Evolutionary conservation across 2,329 filamentous ascomycete species (phyloP).

Genomic region (Colletotrichum sp.): DNA sequence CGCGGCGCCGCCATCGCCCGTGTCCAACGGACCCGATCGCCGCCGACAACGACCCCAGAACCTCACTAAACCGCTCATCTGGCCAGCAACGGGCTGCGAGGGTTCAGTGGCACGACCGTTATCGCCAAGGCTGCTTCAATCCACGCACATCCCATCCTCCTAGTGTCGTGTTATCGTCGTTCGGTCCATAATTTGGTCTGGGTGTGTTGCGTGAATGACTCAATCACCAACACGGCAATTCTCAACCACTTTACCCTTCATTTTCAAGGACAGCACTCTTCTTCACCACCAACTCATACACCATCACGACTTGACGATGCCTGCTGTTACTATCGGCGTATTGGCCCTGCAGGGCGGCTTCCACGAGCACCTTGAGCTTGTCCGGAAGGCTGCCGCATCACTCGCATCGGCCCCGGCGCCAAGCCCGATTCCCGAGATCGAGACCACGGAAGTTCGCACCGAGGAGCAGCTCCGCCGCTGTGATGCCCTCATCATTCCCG

Average conservation of each 20-base stretch:
- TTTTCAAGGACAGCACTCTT: neutral
- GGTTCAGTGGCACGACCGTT: neutral
- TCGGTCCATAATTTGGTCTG: neutral
- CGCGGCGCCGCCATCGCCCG: neutral
- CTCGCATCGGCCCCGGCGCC: slow-evolving; percentile 36
- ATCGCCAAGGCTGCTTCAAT: neutral
- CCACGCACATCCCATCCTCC: neutral
- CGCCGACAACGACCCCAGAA: neutral
- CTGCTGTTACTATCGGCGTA: slow-evolving; percentile 59
- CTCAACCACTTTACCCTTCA: neutral
- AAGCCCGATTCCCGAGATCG: slow-evolving; percentile 46
- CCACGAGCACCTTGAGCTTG: slow-evolving; percentile 81
- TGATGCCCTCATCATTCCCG: slow-evolving; percentile 87
- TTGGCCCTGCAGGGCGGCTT: slow-evolving; percentile 91
- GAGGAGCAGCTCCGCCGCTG: slow-evolving; percentile 72
- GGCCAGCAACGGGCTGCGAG: neutral
- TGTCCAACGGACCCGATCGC: neutral
- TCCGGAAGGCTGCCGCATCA: slow-evolving; percentile 69
- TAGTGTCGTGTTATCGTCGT: neutral
- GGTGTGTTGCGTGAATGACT: slow-evolving; percentile 6
- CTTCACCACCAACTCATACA: neutral
- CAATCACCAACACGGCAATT: neutral
- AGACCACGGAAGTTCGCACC: slow-evolving; percentile 79
- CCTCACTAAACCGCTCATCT: neutral
- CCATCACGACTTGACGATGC: neutral